Evolutionary conservation across 1,139 yeast genomes (phyloP), one percentile per base, ranked within the genome.

Genomic region (Diutina neorugosa): DNA sequence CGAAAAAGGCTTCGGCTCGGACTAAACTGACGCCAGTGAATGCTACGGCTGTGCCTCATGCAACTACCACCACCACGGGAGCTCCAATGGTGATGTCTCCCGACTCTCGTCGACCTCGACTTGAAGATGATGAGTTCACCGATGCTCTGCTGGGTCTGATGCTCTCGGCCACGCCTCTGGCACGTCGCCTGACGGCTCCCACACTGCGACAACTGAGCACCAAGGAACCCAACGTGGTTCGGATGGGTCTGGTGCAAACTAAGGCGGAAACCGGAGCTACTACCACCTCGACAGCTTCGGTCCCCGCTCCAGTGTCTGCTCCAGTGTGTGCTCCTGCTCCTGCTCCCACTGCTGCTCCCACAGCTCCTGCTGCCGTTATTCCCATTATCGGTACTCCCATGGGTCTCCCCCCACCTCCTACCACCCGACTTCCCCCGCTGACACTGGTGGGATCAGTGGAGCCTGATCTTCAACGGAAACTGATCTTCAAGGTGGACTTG

Each of bases 81-180:
- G 44, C n/a, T n/a, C 5, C 7, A 40, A 5, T 20, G 5, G 19
- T n/a, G 9, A 11, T n/a, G 11, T n/a, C 20, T 7, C 19, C 43
- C 8, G 43, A 40, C 19, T 11, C 37, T n/a, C 16, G 31, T 14
- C 23, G 25, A 4, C 34, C 48, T 4, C 31, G 48, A 3, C 48
- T 44, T 44, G 48, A 44, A n/a, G 48, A 44, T 12, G 19, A 21
- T 11, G 48, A 44, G 19, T 44, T 44, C n/a, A 21, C 48, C 20
- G 48, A 44, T n/a, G 48, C 31, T 21, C 34, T 23, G 50, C 50
- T 46, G 50, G 41, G 41, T 7, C 50, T 46, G 50, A n/a, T 16
- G 20, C 40, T 27, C 14, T 18, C 27, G 41, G 50, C 50, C 1
- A 27, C 50, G 5, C 40, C 50, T 4, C 37, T 46, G 50, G 37